Evolutionary conservation across 192 early-diverging fungal genomes (phyloP).

Genomic region (Podochytrium sp.): DNA sequence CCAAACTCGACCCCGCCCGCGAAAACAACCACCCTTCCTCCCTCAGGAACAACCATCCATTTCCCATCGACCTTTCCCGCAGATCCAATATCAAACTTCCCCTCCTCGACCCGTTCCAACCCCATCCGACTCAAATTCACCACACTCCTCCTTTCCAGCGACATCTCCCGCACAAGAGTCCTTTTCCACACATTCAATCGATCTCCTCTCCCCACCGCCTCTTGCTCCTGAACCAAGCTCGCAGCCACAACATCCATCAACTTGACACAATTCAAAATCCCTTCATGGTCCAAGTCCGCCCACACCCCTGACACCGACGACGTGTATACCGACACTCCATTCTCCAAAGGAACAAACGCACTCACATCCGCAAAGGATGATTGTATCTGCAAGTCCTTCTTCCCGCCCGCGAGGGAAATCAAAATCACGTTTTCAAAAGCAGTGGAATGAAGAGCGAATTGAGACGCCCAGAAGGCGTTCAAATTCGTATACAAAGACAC

Average conservation of each 20-base stretch:
- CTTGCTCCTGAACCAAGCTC: not conserved
- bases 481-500: conserved; percentile 68
- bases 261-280: conserved; percentile 90
- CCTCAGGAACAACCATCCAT: no score
- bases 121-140: no score
- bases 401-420: conserved; percentile 91
- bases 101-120: no score
- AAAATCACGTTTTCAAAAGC: conserved; percentile 59
- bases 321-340: conserved; percentile 81
- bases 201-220: not conserved
- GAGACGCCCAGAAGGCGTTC: conserved; percentile 49
- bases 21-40: no score
- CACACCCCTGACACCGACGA: conserved; percentile 83
- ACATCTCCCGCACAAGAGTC: no score
- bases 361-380: conserved; percentile 76
- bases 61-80: no score
- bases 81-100: no score
- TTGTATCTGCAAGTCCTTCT: conserved; percentile 80
- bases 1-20: no score
- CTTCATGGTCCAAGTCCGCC: conserved; percentile 85
- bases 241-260: conserved; percentile 41
- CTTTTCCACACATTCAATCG: not conserved
- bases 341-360: conserved; percentile 60
- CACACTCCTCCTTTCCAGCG: no score
- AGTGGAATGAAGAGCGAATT: not conserved